These are phyloP conservation scores for Stephania yunnanensis DNA, from an alignment of 164 flowering plant species.

Conservation along the genomic window DNA sequence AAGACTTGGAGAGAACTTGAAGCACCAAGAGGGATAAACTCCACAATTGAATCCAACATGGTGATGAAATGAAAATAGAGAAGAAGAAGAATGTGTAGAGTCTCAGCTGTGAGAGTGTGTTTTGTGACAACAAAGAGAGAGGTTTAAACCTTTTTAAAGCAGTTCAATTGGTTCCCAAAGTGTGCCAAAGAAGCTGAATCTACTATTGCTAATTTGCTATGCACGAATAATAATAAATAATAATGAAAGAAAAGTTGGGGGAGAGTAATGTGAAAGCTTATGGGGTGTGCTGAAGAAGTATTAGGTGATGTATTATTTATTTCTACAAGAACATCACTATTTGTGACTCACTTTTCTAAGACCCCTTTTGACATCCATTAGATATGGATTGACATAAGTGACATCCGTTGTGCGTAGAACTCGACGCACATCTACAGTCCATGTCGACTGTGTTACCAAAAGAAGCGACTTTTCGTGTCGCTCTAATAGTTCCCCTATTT, in stretches of 20 bases:
- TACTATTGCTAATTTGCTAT: not conserved
- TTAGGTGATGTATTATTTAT: not conserved
- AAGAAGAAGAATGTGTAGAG: not conserved
- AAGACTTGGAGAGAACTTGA: conserved; percentile 41
- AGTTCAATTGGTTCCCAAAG: not conserved
- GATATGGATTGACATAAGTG: too few relatives aligned
- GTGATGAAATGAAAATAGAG: conserved; percentile 2
- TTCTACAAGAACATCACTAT: too few relatives aligned
- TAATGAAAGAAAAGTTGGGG: not conserved
- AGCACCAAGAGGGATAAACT: conserved; percentile 33
- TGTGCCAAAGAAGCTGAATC: conserved; percentile 10
- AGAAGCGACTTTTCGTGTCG: too few relatives aligned
- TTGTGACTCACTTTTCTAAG: too few relatives aligned
- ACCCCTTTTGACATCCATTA: too few relatives aligned
- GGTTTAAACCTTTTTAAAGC: conserved; percentile 13
- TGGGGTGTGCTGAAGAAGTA: not conserved
- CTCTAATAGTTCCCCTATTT: too few relatives aligned
- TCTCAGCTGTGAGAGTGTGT: not conserved
- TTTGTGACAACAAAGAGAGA: not conserved
- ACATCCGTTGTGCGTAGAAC: too few relatives aligned
- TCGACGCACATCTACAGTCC: too few relatives aligned
- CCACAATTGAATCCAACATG: conserved; percentile 43
- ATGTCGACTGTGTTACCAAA: too few relatives aligned
- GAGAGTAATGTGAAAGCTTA: conserved; percentile 16
- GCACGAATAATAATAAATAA: not conserved